Conservation (phyloP, 495 filamentous ascomycete species). For the Daldinia childiae region DNA sequence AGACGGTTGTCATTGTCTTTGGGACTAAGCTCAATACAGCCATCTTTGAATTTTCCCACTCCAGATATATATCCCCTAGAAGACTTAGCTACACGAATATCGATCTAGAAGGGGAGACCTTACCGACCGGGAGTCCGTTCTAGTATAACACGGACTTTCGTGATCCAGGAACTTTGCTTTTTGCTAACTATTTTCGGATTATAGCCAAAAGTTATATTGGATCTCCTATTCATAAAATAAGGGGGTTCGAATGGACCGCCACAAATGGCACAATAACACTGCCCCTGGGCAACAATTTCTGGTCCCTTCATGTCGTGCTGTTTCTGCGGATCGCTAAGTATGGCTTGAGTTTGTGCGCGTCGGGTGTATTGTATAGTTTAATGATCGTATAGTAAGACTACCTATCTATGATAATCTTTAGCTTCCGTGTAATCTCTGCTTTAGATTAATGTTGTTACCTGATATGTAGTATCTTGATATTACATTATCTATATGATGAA, state of each 20-base stretch:
- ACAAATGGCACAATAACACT: constrained; percentile 25
- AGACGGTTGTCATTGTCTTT: neutral
- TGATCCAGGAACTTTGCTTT: neutral
- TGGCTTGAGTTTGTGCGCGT: neutral
- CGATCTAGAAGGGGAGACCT: neutral
- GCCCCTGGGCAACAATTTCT: neutral
- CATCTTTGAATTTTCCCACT: neutral
- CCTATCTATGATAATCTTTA: neutral
- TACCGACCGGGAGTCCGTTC: neutral
- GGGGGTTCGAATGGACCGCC: constrained; percentile 1
- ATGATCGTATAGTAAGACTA: neutral
- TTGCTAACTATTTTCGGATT: neutral
- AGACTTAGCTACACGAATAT: constrained; percentile 1
- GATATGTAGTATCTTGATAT: neutral
- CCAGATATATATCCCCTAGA: constrained; percentile 10
- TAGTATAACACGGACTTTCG: neutral
- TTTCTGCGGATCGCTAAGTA: neutral
- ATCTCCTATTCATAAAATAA: neutral
- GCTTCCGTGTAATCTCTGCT: neutral
- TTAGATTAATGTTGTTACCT: neutral
- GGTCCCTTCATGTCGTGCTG: neutral
- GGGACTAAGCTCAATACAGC: neutral
- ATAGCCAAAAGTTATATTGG: neutral
- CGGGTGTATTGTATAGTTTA: neutral
- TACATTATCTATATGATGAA: neutral